Percentiles rank a stretch among this genome's conserved stretches.
Conservation (phyloP, 805 yeast species). For the Zygotorulaspora danielsina region DNA sequence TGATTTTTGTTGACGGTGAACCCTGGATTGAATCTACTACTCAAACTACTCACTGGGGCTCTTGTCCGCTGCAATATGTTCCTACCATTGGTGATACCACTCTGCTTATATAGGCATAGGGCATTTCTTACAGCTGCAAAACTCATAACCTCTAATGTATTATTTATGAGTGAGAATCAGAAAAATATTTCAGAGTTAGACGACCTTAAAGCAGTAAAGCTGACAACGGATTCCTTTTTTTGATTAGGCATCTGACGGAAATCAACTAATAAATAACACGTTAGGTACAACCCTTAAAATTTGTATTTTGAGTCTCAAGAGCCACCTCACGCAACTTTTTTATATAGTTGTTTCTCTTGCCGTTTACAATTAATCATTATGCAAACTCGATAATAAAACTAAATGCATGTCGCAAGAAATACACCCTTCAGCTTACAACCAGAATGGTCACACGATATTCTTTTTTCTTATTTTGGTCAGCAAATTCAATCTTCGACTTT, state of each 20-base stretch:
- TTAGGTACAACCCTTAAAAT: not conserved
- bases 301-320: not conserved
- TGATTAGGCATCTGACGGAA: not conserved
- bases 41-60: not conserved
- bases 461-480: not conserved
- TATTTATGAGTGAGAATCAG: not conserved
- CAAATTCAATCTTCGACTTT: not conserved
- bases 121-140: constrained; percentile 1
- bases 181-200: not conserved
- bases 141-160: constrained; percentile 10
- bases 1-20: not conserved
- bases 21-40: not conserved
- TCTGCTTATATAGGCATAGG: constrained; percentile 9
- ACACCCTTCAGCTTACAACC: too few relatives aligned
- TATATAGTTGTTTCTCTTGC: constrained; percentile 1
- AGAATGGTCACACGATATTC: not conserved
- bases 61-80: not conserved
- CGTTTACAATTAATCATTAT: too few relatives aligned
- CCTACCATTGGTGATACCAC: constrained; percentile 1
- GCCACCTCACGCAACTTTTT: constrained; percentile 2
- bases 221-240: too few relatives aligned
- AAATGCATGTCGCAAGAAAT: too few relatives aligned
- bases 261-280: constrained; percentile 1
- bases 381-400: too few relatives aligned
- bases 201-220: too few relatives aligned